Conservation (phyloP, 2,329 filamentous ascomycete species). For the Colletotrichum theobromicola region DNA sequence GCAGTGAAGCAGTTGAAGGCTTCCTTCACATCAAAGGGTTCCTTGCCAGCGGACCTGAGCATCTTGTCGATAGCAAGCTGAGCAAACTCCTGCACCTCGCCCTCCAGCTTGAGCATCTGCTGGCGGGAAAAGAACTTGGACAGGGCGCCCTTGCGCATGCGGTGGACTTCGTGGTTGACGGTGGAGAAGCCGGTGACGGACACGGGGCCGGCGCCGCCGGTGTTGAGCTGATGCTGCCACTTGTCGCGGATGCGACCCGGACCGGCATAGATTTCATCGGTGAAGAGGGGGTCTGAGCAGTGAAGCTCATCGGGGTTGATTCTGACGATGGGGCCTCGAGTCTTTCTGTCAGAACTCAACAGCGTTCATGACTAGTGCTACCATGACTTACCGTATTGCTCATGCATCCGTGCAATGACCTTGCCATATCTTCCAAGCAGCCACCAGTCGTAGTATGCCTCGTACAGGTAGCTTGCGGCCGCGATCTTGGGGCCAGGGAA, state of each 20-base stretch:
- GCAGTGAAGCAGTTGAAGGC: constrained; percentile 44
- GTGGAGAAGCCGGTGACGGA: constrained; percentile 26
- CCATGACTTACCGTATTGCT: constrained; percentile 4
- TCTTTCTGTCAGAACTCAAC: not conserved
- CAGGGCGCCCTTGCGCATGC: constrained; percentile 32
- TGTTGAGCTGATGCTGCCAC: constrained; percentile 30
- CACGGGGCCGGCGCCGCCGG: constrained; percentile 24
- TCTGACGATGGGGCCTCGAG: constrained; percentile 39
- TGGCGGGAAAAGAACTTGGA: constrained; percentile 38
- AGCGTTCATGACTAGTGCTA: not conserved
- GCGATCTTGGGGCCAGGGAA: constrained; percentile 16
- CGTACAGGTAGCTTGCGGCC: constrained; percentile 10
- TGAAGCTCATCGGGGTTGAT: constrained; percentile 45
- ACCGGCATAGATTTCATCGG: constrained; percentile 41
- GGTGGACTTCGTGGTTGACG: constrained; percentile 36
- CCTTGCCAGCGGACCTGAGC: constrained; percentile 25
- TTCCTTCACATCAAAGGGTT: constrained; percentile 35
- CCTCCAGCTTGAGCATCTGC: constrained; percentile 17
- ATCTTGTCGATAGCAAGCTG: constrained; percentile 15
- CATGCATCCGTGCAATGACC: constrained; percentile 15
- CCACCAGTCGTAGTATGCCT: constrained; percentile 17
- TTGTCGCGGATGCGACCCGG: constrained; percentile 17
- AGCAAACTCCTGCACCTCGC: constrained; percentile 15
- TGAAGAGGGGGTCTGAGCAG: constrained; percentile 37
- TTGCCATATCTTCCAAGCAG: constrained; percentile 13